Evolutionary conservation across 78 protist genomes (phyloP), one percentile per base, ranked within the genome.

Genomic region (Tieghemostelium lacteum): DNA sequence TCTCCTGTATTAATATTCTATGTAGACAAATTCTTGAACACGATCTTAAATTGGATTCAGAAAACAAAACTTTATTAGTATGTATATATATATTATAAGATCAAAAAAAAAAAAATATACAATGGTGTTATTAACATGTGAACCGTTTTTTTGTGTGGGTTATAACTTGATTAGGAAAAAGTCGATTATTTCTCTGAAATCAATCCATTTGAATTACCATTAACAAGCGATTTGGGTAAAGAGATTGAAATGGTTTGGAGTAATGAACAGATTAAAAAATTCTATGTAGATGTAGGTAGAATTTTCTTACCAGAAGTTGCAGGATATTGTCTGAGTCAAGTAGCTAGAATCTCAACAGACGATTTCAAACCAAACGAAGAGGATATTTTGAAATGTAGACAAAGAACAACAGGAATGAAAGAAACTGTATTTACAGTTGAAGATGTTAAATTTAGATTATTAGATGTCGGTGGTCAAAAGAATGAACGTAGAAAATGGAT

Each of bases 401-500:
- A 94, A 58, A 88, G 94, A 60, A 98, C 99, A 17, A 92, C 96
- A 29, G 99, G 99, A 17, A 97, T 98, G 69, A 77, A 83, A 34
- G 98, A 96, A 85, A 92, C 88, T 20, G 45, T 65, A 36, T 97
- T 97, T 49, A 2, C 4, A 19, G 75, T 94, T 57, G 66, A 87
- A 1, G 78, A 57, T 69, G 17, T 37, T 31, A 45, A 22, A 50
- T 96, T 92, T 92, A 88, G 95, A 29, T 49, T 97, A 66, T 63
- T 94, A 22, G 99, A 98, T 69, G 98, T 98, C 17, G 99, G 99
- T 42, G 99, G 99, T 33, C 99, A 98, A 87, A 88, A 97, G 58
- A 92, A 92, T 66, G 98, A 96, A 95, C 57, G 99, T 19, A 65
- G 75, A 34, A 98, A 98, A 86, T 98, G 99, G 93, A 96, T 98